Evolutionary conservation across 805 yeast species (phyloP).

Genomic region (Metschnikowia chrysomelidarum): DNA sequence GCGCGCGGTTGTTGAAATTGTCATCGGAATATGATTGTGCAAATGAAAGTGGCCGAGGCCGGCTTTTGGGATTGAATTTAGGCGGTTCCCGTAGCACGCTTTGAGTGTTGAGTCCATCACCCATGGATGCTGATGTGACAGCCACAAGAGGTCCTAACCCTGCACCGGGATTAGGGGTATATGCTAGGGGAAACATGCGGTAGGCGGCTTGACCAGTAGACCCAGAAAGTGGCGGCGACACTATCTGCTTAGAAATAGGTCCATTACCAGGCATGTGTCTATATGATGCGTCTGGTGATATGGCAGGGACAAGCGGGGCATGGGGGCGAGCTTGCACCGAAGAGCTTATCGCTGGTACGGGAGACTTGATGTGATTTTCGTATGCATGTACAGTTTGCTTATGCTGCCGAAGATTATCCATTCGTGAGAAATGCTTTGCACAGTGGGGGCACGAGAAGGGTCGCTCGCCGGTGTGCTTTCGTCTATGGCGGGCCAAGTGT

Average conservation of each 20-base stretch:
- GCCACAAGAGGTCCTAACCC: slow-evolving; percentile 3
- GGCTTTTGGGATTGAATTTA: slow-evolving; percentile 36
- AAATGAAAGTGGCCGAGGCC: slow-evolving; percentile 40
- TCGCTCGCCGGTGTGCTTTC: slow-evolving; percentile 93
- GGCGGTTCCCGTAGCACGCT: slow-evolving; percentile 16
- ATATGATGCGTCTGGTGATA: neutral
- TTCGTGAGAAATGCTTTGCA: slow-evolving; percentile 70
- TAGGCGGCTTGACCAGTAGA: neutral
- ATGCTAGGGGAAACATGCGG: neutral
- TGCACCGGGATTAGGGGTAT: neutral
- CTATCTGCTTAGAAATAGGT: neutral
- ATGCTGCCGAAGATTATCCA: slow-evolving; percentile 90
- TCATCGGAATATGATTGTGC: slow-evolving; percentile 30
- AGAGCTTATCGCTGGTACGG: neutral
- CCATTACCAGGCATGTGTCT: neutral
- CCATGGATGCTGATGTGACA: neutral
- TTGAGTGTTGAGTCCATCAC: neutral
- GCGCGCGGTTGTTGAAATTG: slow-evolving; percentile 8
- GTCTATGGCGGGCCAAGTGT: slow-evolving; percentile 86
- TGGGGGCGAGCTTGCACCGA: neutral
- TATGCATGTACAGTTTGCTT: slow-evolving; percentile 66
- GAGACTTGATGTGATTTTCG: slow-evolving; percentile 22
- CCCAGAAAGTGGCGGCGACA: slow-evolving; percentile 9
- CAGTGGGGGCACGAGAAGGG: slow-evolving; percentile 89
- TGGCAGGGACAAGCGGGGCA: neutral